Evolutionary conservation across 352 stramenopile species (phyloP), one percentile per base, ranked within the genome.

Genomic region (Thraustotheca clavata): DNA sequence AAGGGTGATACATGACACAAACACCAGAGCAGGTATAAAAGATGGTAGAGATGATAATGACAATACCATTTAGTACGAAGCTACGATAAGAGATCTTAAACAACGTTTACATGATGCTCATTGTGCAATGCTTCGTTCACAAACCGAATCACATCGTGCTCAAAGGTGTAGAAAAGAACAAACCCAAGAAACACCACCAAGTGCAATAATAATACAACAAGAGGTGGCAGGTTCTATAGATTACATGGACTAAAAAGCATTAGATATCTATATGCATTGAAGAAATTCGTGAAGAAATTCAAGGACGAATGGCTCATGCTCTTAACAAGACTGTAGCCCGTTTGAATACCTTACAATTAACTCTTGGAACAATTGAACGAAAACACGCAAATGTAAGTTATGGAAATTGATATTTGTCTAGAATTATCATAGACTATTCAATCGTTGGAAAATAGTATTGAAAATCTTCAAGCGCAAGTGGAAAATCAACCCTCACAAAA

Each of bases 271-370:
- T n/a, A 26, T 50, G 38, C 27, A 14, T 54, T 1, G 57, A 52
- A 11, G 57, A 65, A 9, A 11, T 65, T 12, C 20, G 32, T 16
- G 29, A 29, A 11, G 35, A 22, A 33, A 39, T 46, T 4, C 11
- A 26, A n/a, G 57, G 57, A 12, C n/a, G 1, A n/a, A 33, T 27
- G 6, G 57, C 22, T 11, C 57, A 65, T 54, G 36, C 20, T 2
- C 38, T 65, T 26, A 65, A 65, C 41, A 38, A 22, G 46, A 54
- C 57, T n/a, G 57, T 54, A 22, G 46, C 35, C 26, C 38, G 57
- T 12, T 20, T 65, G 14, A 46, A 54, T 16, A 7, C 26, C 18
- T 35, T 65, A 12, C 36, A 65, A 29, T 32, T 32, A 18, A 55
- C 57, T 11, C 31, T 65, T n/a, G 20, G n/a, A n/a, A n/a, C 31